A percentile compares a stretch with the other conserved stretches of the same genome.
Evolutionary conservation across 139 green algal species (phyloP).

Genomic region (Chlamydomonas asymmetrica): DNA sequence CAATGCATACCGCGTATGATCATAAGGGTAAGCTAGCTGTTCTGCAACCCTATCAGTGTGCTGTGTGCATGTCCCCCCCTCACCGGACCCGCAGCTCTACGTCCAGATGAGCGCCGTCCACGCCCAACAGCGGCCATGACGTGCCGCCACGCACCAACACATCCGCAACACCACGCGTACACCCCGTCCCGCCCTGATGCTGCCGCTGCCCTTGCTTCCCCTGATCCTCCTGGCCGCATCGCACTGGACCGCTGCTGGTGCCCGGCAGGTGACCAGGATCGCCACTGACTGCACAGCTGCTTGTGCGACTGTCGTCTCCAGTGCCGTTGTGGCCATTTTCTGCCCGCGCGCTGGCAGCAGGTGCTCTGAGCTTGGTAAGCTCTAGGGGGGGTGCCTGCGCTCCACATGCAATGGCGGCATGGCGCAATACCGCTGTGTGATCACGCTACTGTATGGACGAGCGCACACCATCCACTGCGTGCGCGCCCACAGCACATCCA

Average conservation of each 20-base stretch:
- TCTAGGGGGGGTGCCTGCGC: too few species aligned
- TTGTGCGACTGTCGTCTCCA: too few species aligned
- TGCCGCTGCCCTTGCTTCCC: background rate
- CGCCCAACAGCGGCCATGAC: constrained; percentile 21
- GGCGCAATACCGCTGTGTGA: too few species aligned
- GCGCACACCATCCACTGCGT: too few species aligned
- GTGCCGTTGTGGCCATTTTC: too few species aligned
- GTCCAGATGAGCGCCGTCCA: constrained; percentile 50
- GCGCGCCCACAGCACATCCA: too few species aligned
- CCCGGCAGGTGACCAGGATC: background rate
- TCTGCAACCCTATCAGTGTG: too few species aligned
- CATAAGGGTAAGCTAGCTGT: background rate
- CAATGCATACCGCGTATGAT: background rate
- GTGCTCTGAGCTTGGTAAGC: too few species aligned
- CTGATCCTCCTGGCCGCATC: constrained; percentile 17
- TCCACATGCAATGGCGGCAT: too few species aligned
- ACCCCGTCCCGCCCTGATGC: background rate
- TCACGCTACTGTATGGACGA: too few species aligned
- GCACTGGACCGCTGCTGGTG: constrained; percentile 27
- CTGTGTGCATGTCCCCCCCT: background rate
- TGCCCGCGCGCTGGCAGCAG: too few species aligned
- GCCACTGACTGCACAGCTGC: background rate
- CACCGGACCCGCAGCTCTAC: constrained; percentile 45
- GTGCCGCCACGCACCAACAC: constrained; percentile 8
- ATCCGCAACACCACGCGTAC: background rate